phyloP scores from a whole-genome alignment of 495 filamentous ascomycete genomes.

The Bathelium albidoporum region DNA sequence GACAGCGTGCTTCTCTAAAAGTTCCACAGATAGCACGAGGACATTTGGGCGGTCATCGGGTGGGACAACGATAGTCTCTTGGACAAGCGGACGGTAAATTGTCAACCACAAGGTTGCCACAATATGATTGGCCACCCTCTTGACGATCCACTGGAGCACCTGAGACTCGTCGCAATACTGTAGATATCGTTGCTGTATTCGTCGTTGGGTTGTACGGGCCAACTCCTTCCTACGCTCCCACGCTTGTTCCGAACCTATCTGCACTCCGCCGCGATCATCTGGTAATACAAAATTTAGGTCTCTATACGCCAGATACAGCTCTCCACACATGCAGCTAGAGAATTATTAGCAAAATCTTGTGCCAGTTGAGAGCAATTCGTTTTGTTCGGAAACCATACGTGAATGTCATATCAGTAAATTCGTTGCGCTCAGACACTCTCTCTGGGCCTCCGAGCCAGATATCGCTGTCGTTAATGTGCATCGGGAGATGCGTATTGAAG shows the following conservation, averaged over 20 bases:
- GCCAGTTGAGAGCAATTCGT: background rate
- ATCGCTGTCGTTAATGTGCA: slow-evolving; percentile 11
- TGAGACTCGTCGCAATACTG: background rate
- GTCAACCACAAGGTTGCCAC: background rate
- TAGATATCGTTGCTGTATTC: background rate
- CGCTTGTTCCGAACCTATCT: background rate
- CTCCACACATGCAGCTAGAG: background rate
- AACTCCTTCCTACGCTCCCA: background rate
- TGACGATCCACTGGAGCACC: background rate
- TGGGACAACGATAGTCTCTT: background rate
- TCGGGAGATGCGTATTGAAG: slow-evolving; percentile 5
- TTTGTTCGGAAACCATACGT: background rate
- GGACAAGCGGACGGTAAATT: background rate
- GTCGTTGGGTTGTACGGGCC: background rate
- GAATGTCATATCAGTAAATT: slow-evolving; percentile 12
- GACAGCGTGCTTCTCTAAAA: background rate
- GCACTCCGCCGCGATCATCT: background rate
- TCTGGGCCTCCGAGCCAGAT: slow-evolving; percentile 4
- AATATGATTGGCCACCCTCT: background rate
- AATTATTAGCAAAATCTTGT: background rate
- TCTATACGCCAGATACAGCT: background rate
- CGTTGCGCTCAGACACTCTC: background rate
- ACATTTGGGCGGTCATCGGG: background rate
- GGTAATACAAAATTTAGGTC: background rate
- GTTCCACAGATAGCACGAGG: background rate